phyloP scores from a whole-genome alignment of 2,329 filamentous ascomycete species.

The Exophiala calicioides region DNA sequence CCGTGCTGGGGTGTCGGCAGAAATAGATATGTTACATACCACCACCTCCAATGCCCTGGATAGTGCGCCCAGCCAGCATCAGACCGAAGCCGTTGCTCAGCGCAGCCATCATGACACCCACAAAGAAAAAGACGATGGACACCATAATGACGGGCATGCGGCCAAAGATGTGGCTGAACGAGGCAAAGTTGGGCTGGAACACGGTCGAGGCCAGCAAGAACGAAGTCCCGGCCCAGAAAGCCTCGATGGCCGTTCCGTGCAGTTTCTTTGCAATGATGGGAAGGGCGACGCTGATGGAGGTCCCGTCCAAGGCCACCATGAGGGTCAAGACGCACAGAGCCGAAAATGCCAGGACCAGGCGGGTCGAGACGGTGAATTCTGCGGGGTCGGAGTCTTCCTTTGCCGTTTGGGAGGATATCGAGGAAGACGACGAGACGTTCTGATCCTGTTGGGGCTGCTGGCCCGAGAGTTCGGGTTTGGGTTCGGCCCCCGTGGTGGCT shows the following conservation, averaged over 20 bases:
- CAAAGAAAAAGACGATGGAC: slow-evolving; percentile 46
- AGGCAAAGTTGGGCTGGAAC: slow-evolving; percentile 54
- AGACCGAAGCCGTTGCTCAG: slow-evolving; percentile 46
- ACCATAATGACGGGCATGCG: slow-evolving; percentile 45
- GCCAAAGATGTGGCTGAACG: slow-evolving; percentile 52
- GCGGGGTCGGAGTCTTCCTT: slow-evolving; percentile 7
- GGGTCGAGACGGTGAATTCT: slow-evolving; percentile 23
- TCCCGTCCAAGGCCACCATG: slow-evolving; percentile 66
- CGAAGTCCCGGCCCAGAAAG: slow-evolving; percentile 71
- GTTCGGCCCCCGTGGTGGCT: too few relatives aligned
- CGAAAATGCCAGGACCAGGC: slow-evolving; percentile 51
- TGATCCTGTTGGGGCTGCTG: slow-evolving; percentile 10
- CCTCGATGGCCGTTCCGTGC: slow-evolving; percentile 58
- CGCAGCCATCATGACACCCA: slow-evolving; percentile 47
- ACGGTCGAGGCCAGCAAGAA: slow-evolving; percentile 67
- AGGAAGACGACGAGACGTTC: slow-evolving; percentile 17
- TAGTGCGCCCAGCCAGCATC: slow-evolving; percentile 47
- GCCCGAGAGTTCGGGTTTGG: neutral
- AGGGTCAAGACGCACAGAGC: slow-evolving; percentile 59
- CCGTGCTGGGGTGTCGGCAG: neutral
- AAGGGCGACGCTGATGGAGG: slow-evolving; percentile 61
- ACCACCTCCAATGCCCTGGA: slow-evolving; percentile 50
- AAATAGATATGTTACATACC: slow-evolving; percentile 30
- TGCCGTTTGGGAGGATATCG: slow-evolving; percentile 15
- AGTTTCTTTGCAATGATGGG: slow-evolving; percentile 55